Conservation (phyloP, 208 protist species). For the Trypanosoma cruzi region DNA sequence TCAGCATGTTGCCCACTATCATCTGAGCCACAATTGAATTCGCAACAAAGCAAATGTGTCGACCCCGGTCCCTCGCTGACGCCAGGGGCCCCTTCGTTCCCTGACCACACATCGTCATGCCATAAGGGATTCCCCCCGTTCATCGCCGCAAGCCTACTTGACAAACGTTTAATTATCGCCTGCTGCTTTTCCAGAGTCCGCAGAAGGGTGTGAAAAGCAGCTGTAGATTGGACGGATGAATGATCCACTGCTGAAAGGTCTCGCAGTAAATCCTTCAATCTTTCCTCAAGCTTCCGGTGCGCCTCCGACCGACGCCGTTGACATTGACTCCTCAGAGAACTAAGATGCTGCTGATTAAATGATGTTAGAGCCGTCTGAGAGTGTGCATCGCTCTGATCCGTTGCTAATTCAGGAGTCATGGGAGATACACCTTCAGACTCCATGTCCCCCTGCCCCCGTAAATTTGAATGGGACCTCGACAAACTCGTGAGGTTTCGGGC, state of each 20-base stretch:
- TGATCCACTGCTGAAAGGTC: slow-evolving; percentile 5
- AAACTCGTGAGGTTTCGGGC: not conserved
- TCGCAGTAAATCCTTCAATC: not conserved
- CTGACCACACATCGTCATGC: not conserved
- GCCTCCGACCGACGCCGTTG: not conserved
- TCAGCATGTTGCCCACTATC: slow-evolving; percentile 17
- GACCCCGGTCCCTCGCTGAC: not conserved
- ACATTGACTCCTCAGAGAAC: not conserved
- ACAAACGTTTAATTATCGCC: slow-evolving; percentile 39
- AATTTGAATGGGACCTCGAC: not conserved
- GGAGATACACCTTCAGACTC: not conserved
- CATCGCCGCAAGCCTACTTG: slow-evolving; percentile 16
- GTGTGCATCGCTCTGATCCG: not conserved
- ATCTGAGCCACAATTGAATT: not conserved
- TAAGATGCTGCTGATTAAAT: not conserved
- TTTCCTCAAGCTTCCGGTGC: not conserved
- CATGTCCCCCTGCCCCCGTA: not conserved
- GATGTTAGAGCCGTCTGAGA: not conserved
- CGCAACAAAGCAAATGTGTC: not conserved
- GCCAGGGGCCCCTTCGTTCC: not conserved
- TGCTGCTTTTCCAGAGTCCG: slow-evolving; percentile 45
- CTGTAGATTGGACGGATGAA: not conserved
- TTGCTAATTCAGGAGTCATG: slow-evolving; percentile 5
- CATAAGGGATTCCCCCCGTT: not conserved
- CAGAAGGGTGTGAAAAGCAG: slow-evolving; percentile 27